Evolutionary conservation across 352 stramenopile species (phyloP), one percentile per base, ranked within the genome.

Genomic region (Thalassiosira mediterranea): DNA sequence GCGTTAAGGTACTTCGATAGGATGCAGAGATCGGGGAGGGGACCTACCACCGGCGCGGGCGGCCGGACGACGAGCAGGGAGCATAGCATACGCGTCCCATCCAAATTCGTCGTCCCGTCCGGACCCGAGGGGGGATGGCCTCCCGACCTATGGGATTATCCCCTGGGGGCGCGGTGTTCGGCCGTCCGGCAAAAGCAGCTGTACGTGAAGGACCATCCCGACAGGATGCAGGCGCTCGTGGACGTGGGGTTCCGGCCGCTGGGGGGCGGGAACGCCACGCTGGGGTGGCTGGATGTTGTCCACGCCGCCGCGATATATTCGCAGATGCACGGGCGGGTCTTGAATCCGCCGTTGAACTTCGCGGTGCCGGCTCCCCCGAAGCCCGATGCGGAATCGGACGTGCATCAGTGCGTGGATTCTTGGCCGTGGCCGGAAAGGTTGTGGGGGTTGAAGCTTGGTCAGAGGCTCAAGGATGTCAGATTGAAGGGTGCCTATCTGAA

Each of bases 261-360:
- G n/a, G 79, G 63, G 46, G 75, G 38, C 67, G 84, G 83, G 17
- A 93, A 93, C 67, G 71, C 82, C 5, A 75, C 72, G 48, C 44
- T 89, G 0, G 76, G 83, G 8, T 93, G 87, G 87, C 61, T 91
- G 7, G 62, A 90, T 69, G 84, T 93, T 3, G 73, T 90, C 13
- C 87, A 93, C 75, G 87, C 84, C 17, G 76, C 84, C 23, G 87
- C 87, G 4, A 89, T 93, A 19, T 93, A 93, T 60, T 89, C 79
- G 17, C 66, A 86, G 71, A 81, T 90, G 66, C 72, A 93, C 64
- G 67, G 81, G n/a, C 66, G 83, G 29, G 53, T 72, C 15, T 62
- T 93, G 23, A 81, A 91, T 68, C 76, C 88, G 38, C 84, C 84
- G n/a, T 59, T 75, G 1, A 68, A 82, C n/a, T 93, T 90, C 69